phyloP scores from a whole-genome alignment of 768 basidiomycete genomes.

The Calocybe indica region DNA sequence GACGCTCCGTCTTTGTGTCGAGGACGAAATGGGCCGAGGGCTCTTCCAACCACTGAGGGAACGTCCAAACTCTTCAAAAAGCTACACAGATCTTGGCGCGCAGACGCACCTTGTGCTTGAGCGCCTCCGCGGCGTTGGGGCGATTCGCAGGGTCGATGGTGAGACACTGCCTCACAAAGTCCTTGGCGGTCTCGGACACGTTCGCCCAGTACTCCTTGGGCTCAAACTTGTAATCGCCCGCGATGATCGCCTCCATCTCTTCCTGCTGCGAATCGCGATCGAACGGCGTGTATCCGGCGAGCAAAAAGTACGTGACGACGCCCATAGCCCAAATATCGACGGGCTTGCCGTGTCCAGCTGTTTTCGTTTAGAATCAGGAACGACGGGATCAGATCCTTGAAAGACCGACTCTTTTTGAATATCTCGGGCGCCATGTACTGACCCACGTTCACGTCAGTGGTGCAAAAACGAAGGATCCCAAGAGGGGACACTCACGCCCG shows the following conservation, averaged over 20 bases:
- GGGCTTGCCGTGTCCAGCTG: conserved; percentile 89
- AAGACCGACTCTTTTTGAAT: conserved; percentile 73
- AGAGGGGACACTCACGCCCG: conserved; percentile 50
- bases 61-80: not conserved
- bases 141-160: conserved; percentile 76
- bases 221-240: conserved; percentile 86
- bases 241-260: conserved; percentile 95
- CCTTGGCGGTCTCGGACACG: conserved; percentile 76
- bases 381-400: not conserved
- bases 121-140: conserved; percentile 71
- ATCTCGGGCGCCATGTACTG: conserved; percentile 97
- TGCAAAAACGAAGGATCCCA: conserved; percentile 5
- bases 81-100: not conserved
- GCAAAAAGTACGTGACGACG: conserved; percentile 95
- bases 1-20: conserved; percentile 52
- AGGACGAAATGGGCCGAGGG: conserved; percentile 58
- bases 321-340: conserved; percentile 98
- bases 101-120: conserved; percentile 56
- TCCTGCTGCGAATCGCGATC: conserved; percentile 83
- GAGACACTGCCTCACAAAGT: conserved; percentile 79
- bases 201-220: conserved; percentile 79
- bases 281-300: conserved; percentile 92
- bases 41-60: conserved; percentile 20
- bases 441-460: conserved; percentile 2
- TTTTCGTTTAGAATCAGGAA: conserved; percentile 1